Percentiles rank a stretch among this genome's conserved stretches.
phyloP scores from a whole-genome alignment of 2,329 filamentous ascomycete species.

The Colletotrichum sp. region DNA sequence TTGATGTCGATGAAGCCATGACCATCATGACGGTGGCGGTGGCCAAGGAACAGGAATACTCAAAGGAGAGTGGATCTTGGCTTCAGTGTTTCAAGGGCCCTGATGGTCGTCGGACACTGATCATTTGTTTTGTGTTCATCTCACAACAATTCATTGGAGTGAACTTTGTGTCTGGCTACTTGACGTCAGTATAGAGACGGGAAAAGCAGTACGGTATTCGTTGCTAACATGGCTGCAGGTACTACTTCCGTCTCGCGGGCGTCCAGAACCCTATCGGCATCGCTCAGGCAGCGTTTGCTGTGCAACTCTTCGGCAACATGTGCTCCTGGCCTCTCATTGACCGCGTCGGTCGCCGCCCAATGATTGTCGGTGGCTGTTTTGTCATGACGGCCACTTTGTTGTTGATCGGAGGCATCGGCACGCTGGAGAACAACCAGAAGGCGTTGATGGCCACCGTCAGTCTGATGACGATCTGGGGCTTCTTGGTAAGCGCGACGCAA shows the following conservation, averaged over 20 bases:
- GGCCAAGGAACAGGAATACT: constrained; percentile 25
- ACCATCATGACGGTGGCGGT: constrained; percentile 25
- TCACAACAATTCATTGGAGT: constrained; percentile 33
- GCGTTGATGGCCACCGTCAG: constrained; percentile 28
- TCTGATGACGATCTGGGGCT: constrained; percentile 31
- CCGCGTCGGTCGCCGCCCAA: constrained; percentile 30
- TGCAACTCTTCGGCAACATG: constrained; percentile 34
- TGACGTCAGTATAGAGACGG: constrained; percentile 21
- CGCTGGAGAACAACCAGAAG: constrained; percentile 22
- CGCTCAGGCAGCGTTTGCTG: constrained; percentile 31
- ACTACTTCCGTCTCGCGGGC: constrained; percentile 31
- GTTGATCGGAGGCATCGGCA: constrained; percentile 35
- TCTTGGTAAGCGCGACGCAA: neutral
- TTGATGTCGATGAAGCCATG: constrained; percentile 27
- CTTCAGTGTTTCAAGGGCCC: constrained; percentile 31
- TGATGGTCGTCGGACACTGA: constrained; percentile 30
- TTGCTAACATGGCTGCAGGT: constrained; percentile 32
- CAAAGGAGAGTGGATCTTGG: constrained; percentile 25
- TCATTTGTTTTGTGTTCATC: constrained; percentile 34
- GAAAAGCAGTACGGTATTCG: constrained; percentile 46
- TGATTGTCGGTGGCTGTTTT: constrained; percentile 31
- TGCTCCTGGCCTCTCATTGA: constrained; percentile 34
- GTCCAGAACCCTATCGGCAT: constrained; percentile 31
- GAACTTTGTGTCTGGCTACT: constrained; percentile 31
- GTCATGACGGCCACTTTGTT: constrained; percentile 31